Percentiles rank a stretch among this genome's conserved stretches.
Evolutionary conservation across 73 alveolate species (phyloP).

Genomic region (Paramecium octaurelia): DNA sequence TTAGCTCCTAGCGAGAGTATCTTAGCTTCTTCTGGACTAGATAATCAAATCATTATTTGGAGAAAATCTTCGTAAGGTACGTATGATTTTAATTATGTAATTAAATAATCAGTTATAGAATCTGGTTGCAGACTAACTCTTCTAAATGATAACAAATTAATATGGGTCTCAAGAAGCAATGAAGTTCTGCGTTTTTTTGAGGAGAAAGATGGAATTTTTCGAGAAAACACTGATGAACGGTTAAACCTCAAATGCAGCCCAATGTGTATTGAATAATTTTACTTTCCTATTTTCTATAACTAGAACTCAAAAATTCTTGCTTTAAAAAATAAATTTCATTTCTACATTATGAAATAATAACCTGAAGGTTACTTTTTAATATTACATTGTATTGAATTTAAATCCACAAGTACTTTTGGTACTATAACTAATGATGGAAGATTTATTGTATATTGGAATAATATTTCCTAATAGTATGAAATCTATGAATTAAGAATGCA

Average conservation of each 20-base stretch:
- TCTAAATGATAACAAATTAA: not conserved
- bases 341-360: too few relatives aligned
- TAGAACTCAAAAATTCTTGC: not conserved
- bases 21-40: not conserved
- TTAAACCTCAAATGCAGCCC: not conserved
- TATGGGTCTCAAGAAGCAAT: not conserved
- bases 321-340: too few relatives aligned
- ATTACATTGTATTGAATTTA: not conserved
- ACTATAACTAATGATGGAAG: not conserved
- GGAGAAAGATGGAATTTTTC: not conserved
- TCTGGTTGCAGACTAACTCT: not conserved
- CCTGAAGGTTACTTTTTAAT: not conserved
- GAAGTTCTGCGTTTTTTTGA: not conserved
- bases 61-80: not conserved
- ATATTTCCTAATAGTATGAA: too few relatives aligned
- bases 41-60: not conserved
- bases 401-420: not conserved
- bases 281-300: not conserved
- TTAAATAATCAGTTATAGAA: not conserved
- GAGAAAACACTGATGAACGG: not conserved
- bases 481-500: not conserved
- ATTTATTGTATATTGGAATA: not conserved
- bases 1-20: not conserved
- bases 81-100: not conserved
- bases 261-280: not conserved